These are phyloP conservation scores for Quercus dentata DNA, from an alignment of 306 rosid species.

Conservation along the genomic window DNA sequence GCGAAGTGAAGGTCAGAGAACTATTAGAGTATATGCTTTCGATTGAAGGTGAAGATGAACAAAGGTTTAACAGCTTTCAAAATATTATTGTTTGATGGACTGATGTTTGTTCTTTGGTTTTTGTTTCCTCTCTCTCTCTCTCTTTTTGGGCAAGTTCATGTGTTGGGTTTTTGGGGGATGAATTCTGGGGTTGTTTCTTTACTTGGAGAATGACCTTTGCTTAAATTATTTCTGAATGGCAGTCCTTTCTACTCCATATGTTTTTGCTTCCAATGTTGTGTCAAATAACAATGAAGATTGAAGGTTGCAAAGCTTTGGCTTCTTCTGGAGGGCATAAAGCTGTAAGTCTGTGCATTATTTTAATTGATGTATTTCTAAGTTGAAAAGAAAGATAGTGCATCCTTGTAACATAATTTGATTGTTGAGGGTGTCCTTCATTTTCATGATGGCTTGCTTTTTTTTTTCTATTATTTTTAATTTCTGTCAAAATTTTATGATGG, in stretches of 20 bases:
- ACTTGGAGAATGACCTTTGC: conserved; percentile 12
- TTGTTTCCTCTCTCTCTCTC: background rate
- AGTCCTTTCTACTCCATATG: conserved; percentile 81
- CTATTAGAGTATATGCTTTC: conserved; percentile 76
- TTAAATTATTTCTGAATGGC: conserved; percentile 28
- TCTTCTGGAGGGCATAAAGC: conserved; percentile 67
- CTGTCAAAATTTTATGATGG: background rate
- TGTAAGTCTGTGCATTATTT: conserved; percentile 45
- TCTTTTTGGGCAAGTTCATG: no score
- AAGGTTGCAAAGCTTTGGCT: conserved; percentile 67
- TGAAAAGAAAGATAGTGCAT: background rate
- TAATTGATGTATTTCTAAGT: background rate
- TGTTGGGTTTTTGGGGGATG: background rate
- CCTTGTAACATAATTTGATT: background rate
- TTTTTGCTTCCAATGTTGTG: conserved; percentile 87
- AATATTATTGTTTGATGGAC: conserved; percentile 8
- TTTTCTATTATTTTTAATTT: background rate
- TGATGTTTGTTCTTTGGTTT: background rate
- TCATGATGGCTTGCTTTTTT: conserved; percentile 7
- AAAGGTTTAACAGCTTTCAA: conserved; percentile 51
- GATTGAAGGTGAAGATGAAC: conserved; percentile 84
- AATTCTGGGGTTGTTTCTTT: background rate
- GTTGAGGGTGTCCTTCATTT: background rate
- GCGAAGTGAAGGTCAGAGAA: conserved; percentile 68
- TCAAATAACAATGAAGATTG: conserved; percentile 70